A percentile compares a stretch with the other conserved stretches of the same genome.
phyloP scores from a whole-genome alignment of 768 basidiomycete genomes.

The Suillus sp. region DNA sequence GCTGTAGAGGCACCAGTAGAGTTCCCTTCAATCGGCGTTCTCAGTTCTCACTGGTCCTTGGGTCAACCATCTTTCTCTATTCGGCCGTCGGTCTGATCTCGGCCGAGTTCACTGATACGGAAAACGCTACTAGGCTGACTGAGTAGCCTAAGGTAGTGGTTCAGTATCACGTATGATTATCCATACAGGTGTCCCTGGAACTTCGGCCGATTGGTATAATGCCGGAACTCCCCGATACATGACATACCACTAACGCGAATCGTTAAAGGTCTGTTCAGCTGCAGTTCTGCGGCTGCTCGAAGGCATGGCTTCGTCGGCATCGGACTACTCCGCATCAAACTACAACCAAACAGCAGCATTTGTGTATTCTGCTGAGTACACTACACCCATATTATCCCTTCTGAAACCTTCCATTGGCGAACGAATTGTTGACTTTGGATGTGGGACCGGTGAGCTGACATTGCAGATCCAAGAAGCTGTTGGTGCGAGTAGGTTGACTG shows the following conservation, averaged over 20 bases:
- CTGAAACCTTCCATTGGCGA: conserved; percentile 68
- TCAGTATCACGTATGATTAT: not conserved
- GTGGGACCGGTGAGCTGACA: conserved; percentile 82
- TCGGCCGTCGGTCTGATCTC: not conserved
- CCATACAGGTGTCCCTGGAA: not conserved
- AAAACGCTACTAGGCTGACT: not conserved
- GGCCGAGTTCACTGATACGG: not conserved
- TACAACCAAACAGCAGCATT: conserved; percentile 71
- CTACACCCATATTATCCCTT: conserved; percentile 55
- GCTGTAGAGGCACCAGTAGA: not conserved
- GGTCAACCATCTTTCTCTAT: not conserved
- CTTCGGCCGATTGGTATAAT: not conserved
- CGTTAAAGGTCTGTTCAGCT: not conserved
- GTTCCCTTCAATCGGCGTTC: not conserved
- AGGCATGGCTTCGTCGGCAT: not conserved
- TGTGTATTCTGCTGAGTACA: conserved; percentile 59
- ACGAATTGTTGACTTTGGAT: conserved; percentile 75
- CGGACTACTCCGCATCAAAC: conserved; percentile 57
- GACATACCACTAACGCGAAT: not conserved
- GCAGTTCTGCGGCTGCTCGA: not conserved
- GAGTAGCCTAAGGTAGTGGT: not conserved
- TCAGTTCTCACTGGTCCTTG: not conserved
- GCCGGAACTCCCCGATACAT: not conserved
- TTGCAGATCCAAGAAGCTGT: conserved; percentile 57
- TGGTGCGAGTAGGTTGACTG: conserved; percentile 50